Percentiles rank a stretch among this genome's conserved stretches.
These are phyloP conservation scores for Orychophragmus violaceus DNA, from an alignment of 345 rosid species.

Conservation along the genomic window DNA sequence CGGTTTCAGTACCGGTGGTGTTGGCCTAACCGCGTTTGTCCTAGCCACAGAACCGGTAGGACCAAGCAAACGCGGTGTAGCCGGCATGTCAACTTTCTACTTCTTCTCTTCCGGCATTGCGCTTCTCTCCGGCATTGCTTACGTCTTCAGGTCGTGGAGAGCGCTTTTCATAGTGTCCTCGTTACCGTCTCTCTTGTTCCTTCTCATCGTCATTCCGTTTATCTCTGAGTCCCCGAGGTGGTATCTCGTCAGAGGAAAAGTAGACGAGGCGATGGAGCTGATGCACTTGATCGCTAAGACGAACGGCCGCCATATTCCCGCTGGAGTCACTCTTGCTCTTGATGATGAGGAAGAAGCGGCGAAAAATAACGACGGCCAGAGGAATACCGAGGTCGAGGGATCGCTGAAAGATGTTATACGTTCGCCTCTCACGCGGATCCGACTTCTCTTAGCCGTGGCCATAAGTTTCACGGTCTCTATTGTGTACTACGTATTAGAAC, in stretches of 20 bases:
- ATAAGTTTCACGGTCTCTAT: slow-evolving; percentile 67
- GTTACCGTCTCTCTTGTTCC: slow-evolving; percentile 65
- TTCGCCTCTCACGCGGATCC: slow-evolving; percentile 56
- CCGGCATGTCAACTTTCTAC: slow-evolving; percentile 97
- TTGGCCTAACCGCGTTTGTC: slow-evolving; percentile 78
- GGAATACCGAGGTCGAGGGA: slow-evolving; percentile 34
- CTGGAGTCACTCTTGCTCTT: slow-evolving; percentile 51
- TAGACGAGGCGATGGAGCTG: slow-evolving; percentile 61
- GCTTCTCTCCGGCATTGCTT: slow-evolving; percentile 60
- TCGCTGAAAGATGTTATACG: slow-evolving; percentile 60
- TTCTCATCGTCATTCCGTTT: slow-evolving; percentile 57
- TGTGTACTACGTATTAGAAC: too few relatives aligned
- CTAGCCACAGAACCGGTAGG: slow-evolving; percentile 86
- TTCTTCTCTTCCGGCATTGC: slow-evolving; percentile 83
- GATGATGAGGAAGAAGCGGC: slow-evolving; percentile 47
- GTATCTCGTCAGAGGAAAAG: slow-evolving; percentile 77
- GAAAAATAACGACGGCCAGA: background rate
- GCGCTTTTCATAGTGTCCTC: slow-evolving; percentile 70
- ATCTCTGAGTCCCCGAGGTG: slow-evolving; percentile 86
- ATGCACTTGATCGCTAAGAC: slow-evolving; percentile 58
- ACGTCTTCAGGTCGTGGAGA: slow-evolving; percentile 65
- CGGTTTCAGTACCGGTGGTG: slow-evolving; percentile 92
- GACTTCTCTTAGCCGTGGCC: slow-evolving; percentile 47
- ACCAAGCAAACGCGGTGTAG: slow-evolving; percentile 71
- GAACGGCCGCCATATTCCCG: slow-evolving; percentile 54